Evolutionary conservation across 1,284 basidiomycete species (phyloP), one percentile per base, ranked within the genome.

Genomic region (Salmacisia buchloeana): DNA sequence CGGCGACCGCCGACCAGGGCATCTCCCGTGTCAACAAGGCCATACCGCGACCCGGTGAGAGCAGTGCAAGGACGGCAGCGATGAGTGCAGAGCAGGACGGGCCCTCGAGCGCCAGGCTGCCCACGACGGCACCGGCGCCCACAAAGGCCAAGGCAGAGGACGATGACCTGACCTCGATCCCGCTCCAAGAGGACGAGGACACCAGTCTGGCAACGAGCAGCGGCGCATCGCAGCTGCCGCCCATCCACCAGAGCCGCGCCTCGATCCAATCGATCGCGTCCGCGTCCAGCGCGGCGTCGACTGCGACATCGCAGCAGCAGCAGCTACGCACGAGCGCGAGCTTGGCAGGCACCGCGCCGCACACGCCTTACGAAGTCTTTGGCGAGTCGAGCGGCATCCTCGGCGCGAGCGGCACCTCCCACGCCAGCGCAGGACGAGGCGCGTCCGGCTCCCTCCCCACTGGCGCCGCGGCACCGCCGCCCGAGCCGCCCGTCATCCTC

Each of bases 401-500:
- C n/a, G n/a, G n/a, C n/a, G n/a, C n/a, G n/a, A n/a, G n/a, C n/a
- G n/a, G n/a, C n/a, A n/a, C n/a, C n/a, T n/a, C n/a, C n/a, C n/a
- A n/a, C n/a, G n/a, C n/a, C n/a, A n/a, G n/a, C n/a, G n/a, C n/a
- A n/a, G n/a, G n/a, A n/a, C n/a, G n/a, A n/a, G n/a, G n/a, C n/a
- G n/a, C n/a, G n/a, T n/a, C n/a, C n/a, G n/a, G n/a, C n/a, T n/a
- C n/a, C n/a, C n/a, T n/a, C n/a, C n/a, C n/a, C n/a, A n/a, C n/a
- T n/a, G n/a, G n/a, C n/a, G n/a, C 29, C 27, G 29, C 4, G 15
- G 18, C 29, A 29, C 49, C 31, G 45, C 45, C 2, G 5, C 10
- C 49, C 7, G 23, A 15, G 23, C 49, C 27, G 31, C 65, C 63
- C 0, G 68, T 77, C 41, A 72, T 79, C 12, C 66, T 78, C 3